These are phyloP conservation scores for Myochromella boudieri DNA, from an alignment of 768 basidiomycete species.

Conservation along the genomic window DNA sequence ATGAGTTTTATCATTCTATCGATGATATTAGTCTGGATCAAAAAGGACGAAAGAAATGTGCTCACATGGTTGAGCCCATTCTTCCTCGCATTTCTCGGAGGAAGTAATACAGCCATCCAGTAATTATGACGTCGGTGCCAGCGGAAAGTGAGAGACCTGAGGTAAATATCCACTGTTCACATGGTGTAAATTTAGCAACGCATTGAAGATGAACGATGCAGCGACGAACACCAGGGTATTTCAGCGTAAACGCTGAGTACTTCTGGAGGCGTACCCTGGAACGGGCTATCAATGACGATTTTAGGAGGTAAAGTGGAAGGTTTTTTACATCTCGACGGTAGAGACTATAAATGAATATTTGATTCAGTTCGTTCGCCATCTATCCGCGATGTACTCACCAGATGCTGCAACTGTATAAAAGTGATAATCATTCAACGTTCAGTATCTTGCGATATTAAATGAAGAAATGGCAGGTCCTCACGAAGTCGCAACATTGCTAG, in stretches of 20 bases:
- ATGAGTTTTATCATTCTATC: constrained; percentile 38
- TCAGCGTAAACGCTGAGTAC: constrained; percentile 15
- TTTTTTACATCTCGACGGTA: constrained; percentile 22
- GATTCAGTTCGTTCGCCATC: neutral
- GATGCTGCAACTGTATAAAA: constrained; percentile 19
- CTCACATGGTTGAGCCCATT: constrained; percentile 27
- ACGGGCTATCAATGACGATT: neutral
- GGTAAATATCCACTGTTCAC: constrained; percentile 39
- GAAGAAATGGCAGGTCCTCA: constrained; percentile 11
- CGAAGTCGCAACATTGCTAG: constrained; percentile 21
- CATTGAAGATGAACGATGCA: neutral
- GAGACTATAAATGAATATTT: constrained; percentile 14
- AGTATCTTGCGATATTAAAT: neutral
- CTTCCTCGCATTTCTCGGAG: constrained; percentile 29
- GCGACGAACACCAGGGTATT: constrained; percentile 21
- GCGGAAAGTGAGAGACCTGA: constrained; percentile 40
- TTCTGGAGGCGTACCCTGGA: constrained; percentile 17
- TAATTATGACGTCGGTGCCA: constrained; percentile 36
- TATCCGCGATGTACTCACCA: constrained; percentile 10
- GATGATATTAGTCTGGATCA: neutral
- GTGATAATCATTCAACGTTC: neutral
- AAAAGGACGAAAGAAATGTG: neutral
- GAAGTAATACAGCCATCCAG: constrained; percentile 35
- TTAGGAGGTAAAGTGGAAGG: neutral
- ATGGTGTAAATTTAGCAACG: neutral